Evolutionary conservation across 345 rosid species (phyloP).

Genomic region (Lepidium africanum): DNA sequence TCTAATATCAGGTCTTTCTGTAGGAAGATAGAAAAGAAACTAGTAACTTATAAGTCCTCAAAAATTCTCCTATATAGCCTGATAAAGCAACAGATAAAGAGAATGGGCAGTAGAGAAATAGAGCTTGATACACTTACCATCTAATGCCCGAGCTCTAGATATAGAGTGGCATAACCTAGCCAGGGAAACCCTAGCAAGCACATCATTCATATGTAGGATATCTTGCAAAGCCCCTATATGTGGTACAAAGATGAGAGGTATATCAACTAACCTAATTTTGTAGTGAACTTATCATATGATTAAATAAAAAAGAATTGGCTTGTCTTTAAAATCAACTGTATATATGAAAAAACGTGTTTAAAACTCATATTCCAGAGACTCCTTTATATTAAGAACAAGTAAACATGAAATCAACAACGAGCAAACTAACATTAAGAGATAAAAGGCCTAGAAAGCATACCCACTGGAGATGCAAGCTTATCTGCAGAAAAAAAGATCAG

Average conservation of each 20-base stretch:
- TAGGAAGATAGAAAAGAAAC: conserved; percentile 25
- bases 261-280: conserved; percentile 8
- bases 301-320: conserved; percentile 1
- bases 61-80: background rate
- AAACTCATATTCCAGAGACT: background rate
- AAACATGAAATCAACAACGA: conserved; percentile 5
- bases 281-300: background rate
- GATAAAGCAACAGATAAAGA: background rate
- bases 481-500: conserved; percentile 53
- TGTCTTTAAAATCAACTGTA: background rate
- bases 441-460: conserved; percentile 35
- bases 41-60: conserved; percentile 4
- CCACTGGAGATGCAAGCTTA: conserved; percentile 78
- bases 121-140: conserved; percentile 49
- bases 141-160: conserved; percentile 87
- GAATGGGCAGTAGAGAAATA: conserved; percentile 7
- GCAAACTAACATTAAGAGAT: background rate
- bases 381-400: background rate
- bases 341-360: background rate
- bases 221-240: conserved; percentile 93
- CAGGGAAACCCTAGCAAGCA: conserved; percentile 93
- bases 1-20: conserved; percentile 92
- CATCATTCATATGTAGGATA: conserved; percentile 98
- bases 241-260: conserved; percentile 16
- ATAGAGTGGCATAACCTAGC: conserved; percentile 89